Base-by-base conservation (phyloP, 1,284 basidiomycete genomes). In the Fomitopsis betulina region DNA sequence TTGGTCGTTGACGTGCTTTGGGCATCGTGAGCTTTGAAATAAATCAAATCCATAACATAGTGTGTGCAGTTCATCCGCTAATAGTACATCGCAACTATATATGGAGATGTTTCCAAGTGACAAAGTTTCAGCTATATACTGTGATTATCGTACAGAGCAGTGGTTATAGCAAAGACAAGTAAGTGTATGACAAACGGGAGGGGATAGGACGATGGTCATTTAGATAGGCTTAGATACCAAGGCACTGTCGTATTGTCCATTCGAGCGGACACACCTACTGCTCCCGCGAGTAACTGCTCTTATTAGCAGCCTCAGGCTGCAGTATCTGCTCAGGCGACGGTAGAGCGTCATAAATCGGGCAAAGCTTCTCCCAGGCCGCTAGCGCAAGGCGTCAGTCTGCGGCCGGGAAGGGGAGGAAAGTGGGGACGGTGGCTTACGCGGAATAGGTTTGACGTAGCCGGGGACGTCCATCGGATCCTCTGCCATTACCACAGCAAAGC, bases 401-500 rank as follows among this genome's bases (percentile, higher is more conserved):
- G 12, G 5, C 9, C 19, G 5, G 42, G 30, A 35, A 21, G 39
- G 19, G 3, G 17, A 17, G 21, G 15, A 3, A 13, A 5, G 32
- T 10, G 17, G 40, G 42, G 5, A 17, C 23, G 5, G 27, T 30
- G 27, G 59, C 63, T 56, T 35, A 67, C 66, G 55, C 49, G 66
- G 62, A 32, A 61, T 57, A 15, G 59, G 52, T 55, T 63, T 60
- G 5, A 57, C 58, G 12, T 45, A 47, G 1, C 32, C 25, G 12
- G 62, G 50, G 23, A 63, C 61, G 45, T 67, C 65, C 5, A 55
- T 27, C 3, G 65, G 55, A 40, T 69, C 71, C 52, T 72, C 71
- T 13, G 70, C 72, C 25, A 73, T 66, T 39, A 72, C 68, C 39
- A 69, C 56, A n/a, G 68, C 71, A 40, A 72, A 64, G 12, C 72